These are phyloP conservation scores for Melaleuca quinquenervia DNA, from an alignment of 345 rosid species.

Conservation along the genomic window DNA sequence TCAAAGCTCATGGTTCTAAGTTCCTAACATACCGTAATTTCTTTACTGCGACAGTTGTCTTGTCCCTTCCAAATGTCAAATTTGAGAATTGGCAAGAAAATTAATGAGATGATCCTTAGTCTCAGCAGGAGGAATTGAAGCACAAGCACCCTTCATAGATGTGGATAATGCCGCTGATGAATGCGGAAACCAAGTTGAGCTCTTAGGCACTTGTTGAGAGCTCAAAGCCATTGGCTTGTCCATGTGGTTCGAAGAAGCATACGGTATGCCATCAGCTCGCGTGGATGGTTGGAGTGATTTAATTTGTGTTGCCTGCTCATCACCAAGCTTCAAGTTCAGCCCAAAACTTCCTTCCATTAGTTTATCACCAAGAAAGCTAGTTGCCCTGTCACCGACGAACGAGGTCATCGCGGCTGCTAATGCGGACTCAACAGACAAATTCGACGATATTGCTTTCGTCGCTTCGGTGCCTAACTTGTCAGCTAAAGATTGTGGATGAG, in stretches of 20 bases:
- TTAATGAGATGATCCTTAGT: neutral
- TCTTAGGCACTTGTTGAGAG: slow-evolving; percentile 1
- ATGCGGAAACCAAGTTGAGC: slow-evolving; percentile 3
- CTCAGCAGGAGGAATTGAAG: slow-evolving; percentile 11
- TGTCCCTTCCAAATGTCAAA: neutral
- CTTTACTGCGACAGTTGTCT: neutral
- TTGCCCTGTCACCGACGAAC: slow-evolving; percentile 1
- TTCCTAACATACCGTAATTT: neutral
- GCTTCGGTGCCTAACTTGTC: slow-evolving; percentile 15
- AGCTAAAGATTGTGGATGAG: slow-evolving; percentile 4
- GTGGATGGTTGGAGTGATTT: neutral
- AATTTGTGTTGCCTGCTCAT: neutral
- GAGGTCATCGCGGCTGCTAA: slow-evolving; percentile 26
- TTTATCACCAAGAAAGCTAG: neutral
- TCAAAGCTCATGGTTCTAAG: neutral
- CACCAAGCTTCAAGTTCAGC: slow-evolving; percentile 1
- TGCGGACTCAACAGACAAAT: slow-evolving; percentile 20
- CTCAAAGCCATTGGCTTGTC: neutral
- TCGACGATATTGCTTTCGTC: slow-evolving; percentile 20
- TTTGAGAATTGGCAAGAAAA: neutral
- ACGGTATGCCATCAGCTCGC: neutral
- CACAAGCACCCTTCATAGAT: neutral
- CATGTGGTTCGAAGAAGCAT: slow-evolving; percentile 8
- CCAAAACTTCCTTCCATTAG: neutral
- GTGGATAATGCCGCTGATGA: slow-evolving; percentile 6